Evolutionary conservation across 2,329 filamentous ascomycete genomes (phyloP).

Genomic region (Ophiocordyceps robertsii): DNA sequence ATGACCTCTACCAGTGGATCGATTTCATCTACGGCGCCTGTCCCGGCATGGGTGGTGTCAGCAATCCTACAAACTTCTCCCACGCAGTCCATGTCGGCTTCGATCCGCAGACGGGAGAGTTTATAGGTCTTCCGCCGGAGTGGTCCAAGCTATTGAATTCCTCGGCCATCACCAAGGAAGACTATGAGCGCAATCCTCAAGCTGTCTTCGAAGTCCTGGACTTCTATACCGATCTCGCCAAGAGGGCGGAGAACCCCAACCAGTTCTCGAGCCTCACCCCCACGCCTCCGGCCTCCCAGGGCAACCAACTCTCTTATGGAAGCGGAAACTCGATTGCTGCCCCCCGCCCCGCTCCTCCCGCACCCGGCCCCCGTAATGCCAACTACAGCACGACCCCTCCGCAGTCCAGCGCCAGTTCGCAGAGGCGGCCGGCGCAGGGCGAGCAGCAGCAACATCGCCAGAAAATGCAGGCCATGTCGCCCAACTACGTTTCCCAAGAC

Average conservation of each 20-base stretch:
- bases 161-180: constrained; percentile 94
- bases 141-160: constrained; percentile 96
- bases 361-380: constrained; percentile 25
- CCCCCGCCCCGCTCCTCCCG: constrained; percentile 47
- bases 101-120: constrained; percentile 87
- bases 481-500: constrained; percentile 39
- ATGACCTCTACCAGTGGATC: constrained; percentile 98
- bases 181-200: constrained; percentile 94
- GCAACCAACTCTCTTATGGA: constrained; percentile 49
- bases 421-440: constrained; percentile 33
- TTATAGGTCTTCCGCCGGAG: constrained; percentile 85
- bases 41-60: constrained; percentile 94
- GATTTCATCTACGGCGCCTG: constrained; percentile 95
- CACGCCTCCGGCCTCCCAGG: constrained; percentile 44
- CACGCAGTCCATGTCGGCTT: constrained; percentile 97
- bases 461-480: constrained; percentile 43
- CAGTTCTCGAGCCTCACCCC: constrained; percentile 56
- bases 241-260: constrained; percentile 57
- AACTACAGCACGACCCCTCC: constrained; percentile 23
- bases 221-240: constrained; percentile 75
- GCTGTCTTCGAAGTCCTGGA: constrained; percentile 70
- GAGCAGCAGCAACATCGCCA: constrained; percentile 36
- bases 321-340: constrained; percentile 49
- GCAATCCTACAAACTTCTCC: constrained; percentile 95
- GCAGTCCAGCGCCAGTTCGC: constrained; percentile 21